Evolutionary conservation across 2,329 filamentous ascomycete species (phyloP), one percentile per base, ranked within the genome.

Genomic region (Huntiella bhutanensis): DNA sequence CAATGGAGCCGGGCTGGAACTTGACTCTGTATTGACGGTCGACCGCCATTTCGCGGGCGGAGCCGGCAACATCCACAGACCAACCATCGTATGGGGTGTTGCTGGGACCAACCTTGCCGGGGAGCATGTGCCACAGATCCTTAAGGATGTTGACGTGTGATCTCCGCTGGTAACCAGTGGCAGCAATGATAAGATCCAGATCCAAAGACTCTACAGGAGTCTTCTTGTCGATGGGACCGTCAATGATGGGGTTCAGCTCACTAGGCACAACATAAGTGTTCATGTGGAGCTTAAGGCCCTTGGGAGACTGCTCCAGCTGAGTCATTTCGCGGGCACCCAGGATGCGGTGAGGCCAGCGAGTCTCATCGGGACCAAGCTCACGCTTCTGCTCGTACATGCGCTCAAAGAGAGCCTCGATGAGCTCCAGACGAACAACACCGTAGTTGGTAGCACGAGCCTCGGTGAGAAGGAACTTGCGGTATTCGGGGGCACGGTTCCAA

Each of bases 391-490:
- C 72, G 63, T 96, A 96, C 64, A 94, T 77, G 48, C 74, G 75
- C 61, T 88, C 77, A 62, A 92, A 96, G 28, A 96, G 73, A 48
- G 80, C 74, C 61, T 96, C 88, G 49, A 96, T 82, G 43, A 96
- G 73, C 53, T 84, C 75, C n/a, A 94, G 72, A 5, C 88, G 78
- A 3, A 98, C 88, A 4, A 96, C 88, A 45, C 85, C 82, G 60
- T 96, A 96, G 66, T 96, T 96, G 51, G 88, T 96, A 28, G 77
- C 77, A 50, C 81, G 80, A 54, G 92, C 83, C 45, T 77, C 76
- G 12, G 68, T 64, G 44, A 94, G 59, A 32, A 75, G 57, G 51
- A 62, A 60, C 49, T 70, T 65, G 42, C 87, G 80, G 51, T 77
- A 68, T 39, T 68, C 65, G 1, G 77, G 64, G 0, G 79, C 67